These are phyloP conservation scores for Penicillium expansum DNA, from an alignment of 2,329 filamentous ascomycete genomes.

Conservation along the genomic window DNA sequence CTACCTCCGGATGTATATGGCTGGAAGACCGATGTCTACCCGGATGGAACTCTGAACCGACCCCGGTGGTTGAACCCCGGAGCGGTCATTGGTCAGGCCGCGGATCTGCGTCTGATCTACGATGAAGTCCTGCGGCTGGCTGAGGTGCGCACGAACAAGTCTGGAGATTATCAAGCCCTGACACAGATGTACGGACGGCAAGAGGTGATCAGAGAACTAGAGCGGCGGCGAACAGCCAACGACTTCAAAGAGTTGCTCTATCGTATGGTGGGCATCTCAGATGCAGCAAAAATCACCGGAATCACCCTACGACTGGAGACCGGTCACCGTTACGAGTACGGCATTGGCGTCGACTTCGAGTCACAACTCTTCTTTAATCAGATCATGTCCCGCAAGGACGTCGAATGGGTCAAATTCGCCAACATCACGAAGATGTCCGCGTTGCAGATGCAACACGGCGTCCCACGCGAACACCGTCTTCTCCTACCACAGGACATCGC, in stretches of 20 bases:
- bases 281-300: constrained; percentile 37
- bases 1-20: constrained; percentile 52
- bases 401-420: constrained; percentile 43
- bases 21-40: constrained; percentile 42
- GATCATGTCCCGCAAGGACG: constrained; percentile 38
- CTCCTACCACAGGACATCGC: constrained; percentile 40
- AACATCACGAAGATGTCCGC: constrained; percentile 37
- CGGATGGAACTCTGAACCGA: constrained; percentile 38
- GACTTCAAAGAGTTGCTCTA: constrained; percentile 41
- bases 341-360: constrained; percentile 53
- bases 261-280: constrained; percentile 37
- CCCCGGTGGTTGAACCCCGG: constrained; percentile 52
- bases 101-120: constrained; percentile 49
- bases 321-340: constrained; percentile 48
- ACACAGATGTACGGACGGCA: constrained; percentile 54
- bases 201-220: constrained; percentile 50
- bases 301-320: constrained; percentile 35
- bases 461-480: constrained; percentile 40
- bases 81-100: constrained; percentile 52
- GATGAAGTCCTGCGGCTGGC: constrained; percentile 43
- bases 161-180: constrained; percentile 48
- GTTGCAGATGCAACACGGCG: constrained; percentile 35
- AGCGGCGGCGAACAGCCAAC: constrained; percentile 35
- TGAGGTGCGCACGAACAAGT: constrained; percentile 31
- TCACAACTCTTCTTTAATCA: constrained; percentile 51